phyloP scores from a whole-genome alignment of 2,329 filamentous ascomycete genomes.

The Talaromyces piceae region DNA sequence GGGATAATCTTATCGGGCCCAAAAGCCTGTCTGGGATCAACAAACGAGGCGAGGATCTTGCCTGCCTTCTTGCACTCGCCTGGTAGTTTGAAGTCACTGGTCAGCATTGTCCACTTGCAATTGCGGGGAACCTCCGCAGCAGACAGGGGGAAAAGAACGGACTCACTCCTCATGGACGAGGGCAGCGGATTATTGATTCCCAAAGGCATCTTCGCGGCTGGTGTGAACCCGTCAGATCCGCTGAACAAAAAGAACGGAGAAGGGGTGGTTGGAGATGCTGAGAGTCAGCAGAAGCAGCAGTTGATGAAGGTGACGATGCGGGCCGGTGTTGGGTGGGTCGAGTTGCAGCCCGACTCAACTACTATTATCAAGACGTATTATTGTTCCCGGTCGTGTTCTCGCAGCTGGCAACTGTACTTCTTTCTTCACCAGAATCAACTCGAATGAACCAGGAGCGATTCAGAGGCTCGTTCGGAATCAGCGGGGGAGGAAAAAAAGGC shows the following conservation, averaged over 20 bases:
- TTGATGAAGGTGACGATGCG: not conserved
- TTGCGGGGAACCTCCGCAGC: conserved; percentile 25
- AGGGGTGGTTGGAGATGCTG: not conserved
- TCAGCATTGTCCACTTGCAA: conserved; percentile 21
- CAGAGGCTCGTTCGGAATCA: too few species aligned
- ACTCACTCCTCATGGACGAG: conserved; percentile 42
- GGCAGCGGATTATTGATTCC: conserved; percentile 42
- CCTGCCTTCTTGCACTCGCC: conserved; percentile 96
- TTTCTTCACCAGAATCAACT: too few species aligned
- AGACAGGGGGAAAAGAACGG: conserved; percentile 8
- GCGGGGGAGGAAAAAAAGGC: too few species aligned
- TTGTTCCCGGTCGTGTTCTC: too few species aligned
- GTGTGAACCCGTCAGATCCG: not conserved
- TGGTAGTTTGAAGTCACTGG: conserved; percentile 41
- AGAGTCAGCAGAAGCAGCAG: too few species aligned
- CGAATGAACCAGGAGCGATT: too few species aligned
- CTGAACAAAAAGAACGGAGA: not conserved
- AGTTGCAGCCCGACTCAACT: not conserved
- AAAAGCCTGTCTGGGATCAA: conserved; percentile 88
- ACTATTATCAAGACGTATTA: too few species aligned
- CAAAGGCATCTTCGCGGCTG: conserved; percentile 31
- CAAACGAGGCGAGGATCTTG: conserved; percentile 90
- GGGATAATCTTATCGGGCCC: conserved; percentile 97
- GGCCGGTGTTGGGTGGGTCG: not conserved
- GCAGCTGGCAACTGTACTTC: not conserved